Evolutionary conservation across 352 stramenopile genomes (phyloP).

Genomic region (Plasmopara viticola): DNA sequence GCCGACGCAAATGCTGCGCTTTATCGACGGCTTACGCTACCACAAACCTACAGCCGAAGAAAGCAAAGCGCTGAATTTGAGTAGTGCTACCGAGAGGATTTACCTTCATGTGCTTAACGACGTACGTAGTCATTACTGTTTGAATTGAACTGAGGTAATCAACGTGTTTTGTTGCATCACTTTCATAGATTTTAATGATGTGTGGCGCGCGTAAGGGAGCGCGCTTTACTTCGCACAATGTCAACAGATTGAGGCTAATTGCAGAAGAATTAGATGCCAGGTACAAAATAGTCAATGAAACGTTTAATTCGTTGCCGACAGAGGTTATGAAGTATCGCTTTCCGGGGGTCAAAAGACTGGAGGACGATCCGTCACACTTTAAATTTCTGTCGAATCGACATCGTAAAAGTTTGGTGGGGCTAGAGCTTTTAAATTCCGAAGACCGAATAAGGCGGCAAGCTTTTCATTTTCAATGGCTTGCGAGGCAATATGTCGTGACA

Average conservation of each 20-base stretch:
- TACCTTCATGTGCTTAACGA: conserved; percentile 73
- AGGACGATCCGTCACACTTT: conserved; percentile 51
- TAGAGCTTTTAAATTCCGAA: conserved; percentile 17
- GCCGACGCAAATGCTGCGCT: conserved; percentile 75
- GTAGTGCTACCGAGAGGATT: conserved; percentile 63
- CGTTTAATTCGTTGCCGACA: conserved; percentile 46
- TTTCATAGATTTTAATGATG: conserved; percentile 57
- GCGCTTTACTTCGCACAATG: conserved; percentile 68
- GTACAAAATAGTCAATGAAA: conserved; percentile 47
- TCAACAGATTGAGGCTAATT: conserved; percentile 45
- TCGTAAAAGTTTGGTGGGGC: conserved; percentile 22
- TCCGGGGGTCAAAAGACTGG: conserved; percentile 40
- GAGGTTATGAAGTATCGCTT: conserved; percentile 69
- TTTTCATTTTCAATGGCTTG: conserved; percentile 68
- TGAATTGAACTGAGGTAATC: background rate
- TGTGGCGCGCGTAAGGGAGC: conserved; percentile 74
- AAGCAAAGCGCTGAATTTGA: conserved; percentile 59
- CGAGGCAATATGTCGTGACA: conserved; percentile 53
- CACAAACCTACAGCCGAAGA: conserved; percentile 77
- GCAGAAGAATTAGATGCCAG: conserved; percentile 41
- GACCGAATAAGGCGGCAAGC: conserved; percentile 41
- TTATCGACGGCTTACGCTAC: conserved; percentile 78
- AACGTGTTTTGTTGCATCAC: background rate
- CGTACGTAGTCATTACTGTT: conserved; percentile 29
- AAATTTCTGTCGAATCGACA: conserved; percentile 27